A percentile compares a stretch with the other conserved stretches of the same genome.
Conservation (phyloP, 2,329 filamentous ascomycete species). For the Monascus ruber region DNA sequence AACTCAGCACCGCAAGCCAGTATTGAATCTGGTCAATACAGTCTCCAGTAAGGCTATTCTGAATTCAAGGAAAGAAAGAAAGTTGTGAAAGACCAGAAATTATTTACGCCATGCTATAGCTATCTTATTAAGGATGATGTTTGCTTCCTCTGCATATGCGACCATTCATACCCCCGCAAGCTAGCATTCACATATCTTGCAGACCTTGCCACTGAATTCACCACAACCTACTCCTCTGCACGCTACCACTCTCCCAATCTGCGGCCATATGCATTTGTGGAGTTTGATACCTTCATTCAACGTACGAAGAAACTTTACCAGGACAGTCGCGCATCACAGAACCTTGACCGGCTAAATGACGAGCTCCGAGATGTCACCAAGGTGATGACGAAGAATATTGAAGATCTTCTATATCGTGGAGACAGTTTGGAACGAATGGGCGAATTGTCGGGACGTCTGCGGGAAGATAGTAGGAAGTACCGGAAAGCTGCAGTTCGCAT, state of each 20-base stretch:
- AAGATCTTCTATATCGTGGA: slow-evolving; percentile 88
- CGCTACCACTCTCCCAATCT: slow-evolving; percentile 65
- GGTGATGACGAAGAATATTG: slow-evolving; percentile 99
- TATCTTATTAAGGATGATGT: slow-evolving; percentile 76
- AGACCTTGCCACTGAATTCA: slow-evolving; percentile 84
- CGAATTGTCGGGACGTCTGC: slow-evolving; percentile 73
- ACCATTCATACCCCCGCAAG: slow-evolving; percentile 89
- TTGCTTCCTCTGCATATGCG: slow-evolving; percentile 88
- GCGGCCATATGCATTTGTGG: slow-evolving; percentile 91
- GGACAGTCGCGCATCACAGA: slow-evolving; percentile 79
- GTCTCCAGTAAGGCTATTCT: slow-evolving; percentile 58
- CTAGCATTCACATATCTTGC: slow-evolving; percentile 96
- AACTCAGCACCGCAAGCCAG: slow-evolving; percentile 83
- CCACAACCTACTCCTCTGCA: slow-evolving; percentile 62
- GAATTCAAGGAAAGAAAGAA: not conserved
- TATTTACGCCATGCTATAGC: slow-evolving; percentile 35
- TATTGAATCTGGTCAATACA: slow-evolving; percentile 76
- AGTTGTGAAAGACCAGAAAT: not conserved
- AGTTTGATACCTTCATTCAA: slow-evolving; percentile 94
- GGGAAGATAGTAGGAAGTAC: slow-evolving; percentile 93
- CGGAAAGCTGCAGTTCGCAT: slow-evolving; percentile 83
- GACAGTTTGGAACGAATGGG: slow-evolving; percentile 96
- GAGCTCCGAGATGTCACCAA: slow-evolving; percentile 96
- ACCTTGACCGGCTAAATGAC: slow-evolving; percentile 90
- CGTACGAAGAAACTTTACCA: slow-evolving; percentile 90